Percentiles rank a stretch among this genome's conserved stretches.
Conservation (phyloP, 1,139 yeast genomes). For the Yarrowia galli region DNA sequence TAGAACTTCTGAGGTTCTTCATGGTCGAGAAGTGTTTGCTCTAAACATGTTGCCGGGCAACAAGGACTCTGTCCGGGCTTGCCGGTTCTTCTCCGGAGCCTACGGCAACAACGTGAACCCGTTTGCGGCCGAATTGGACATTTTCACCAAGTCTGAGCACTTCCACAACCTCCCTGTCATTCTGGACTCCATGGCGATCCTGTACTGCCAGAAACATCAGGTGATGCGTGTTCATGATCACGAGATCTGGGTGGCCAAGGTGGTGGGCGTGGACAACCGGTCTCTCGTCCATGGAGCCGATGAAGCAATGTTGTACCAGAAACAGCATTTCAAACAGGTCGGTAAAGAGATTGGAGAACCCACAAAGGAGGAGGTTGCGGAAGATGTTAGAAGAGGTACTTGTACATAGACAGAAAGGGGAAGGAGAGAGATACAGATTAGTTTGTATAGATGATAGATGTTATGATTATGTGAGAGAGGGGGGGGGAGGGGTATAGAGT, state of each 20-base stretch:
- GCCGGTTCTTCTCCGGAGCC: slow-evolving; percentile 51
- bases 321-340: slow-evolving; percentile 45
- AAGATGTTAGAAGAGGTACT: slow-evolving; percentile 21
- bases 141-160: slow-evolving; percentile 49
- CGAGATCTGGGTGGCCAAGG: slow-evolving; percentile 81
- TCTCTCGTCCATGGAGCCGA: slow-evolving; percentile 39
- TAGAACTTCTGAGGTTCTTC: slow-evolving; percentile 70
- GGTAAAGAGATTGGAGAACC: slow-evolving; percentile 42
- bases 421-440: neutral
- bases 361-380: slow-evolving; percentile 21
- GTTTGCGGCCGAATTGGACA: slow-evolving; percentile 52
- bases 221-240: slow-evolving; percentile 75
- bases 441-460: slow-evolving; percentile 1
- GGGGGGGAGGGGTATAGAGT: too few species aligned
- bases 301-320: slow-evolving; percentile 46
- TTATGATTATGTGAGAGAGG: neutral
- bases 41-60: slow-evolving; percentile 77
- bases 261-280: slow-evolving; percentile 48
- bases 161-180: slow-evolving; percentile 62
- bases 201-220: slow-evolving; percentile 66
- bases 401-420: neutral
- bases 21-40: slow-evolving; percentile 64
- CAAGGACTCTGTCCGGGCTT: slow-evolving; percentile 55
- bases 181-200: slow-evolving; percentile 63
- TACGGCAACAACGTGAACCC: slow-evolving; percentile 51